phyloP scores from a whole-genome alignment of 768 basidiomycete species.

The Lactarius sp. region DNA sequence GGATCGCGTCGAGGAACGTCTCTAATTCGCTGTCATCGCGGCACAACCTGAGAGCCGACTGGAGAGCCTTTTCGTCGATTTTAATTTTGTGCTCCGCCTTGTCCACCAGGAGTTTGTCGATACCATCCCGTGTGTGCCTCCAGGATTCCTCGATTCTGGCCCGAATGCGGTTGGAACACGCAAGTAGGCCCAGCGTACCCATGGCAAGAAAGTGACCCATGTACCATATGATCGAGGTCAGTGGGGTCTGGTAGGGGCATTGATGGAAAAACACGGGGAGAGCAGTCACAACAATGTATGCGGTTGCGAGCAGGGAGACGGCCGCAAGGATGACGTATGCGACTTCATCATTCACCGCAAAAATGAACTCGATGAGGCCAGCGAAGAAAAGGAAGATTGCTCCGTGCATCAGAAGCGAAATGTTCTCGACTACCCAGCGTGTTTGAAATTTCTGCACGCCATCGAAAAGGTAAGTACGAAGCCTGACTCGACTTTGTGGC shows the following conservation, averaged over 20 bases:
- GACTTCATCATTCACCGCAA: background rate
- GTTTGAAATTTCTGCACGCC: conserved; percentile 1
- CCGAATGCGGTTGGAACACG: background rate
- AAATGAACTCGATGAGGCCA: conserved; percentile 4
- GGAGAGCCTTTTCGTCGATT: background rate
- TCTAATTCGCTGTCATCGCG: background rate
- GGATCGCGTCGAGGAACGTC: background rate
- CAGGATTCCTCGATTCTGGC: background rate
- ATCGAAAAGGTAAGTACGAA: conserved; percentile 2
- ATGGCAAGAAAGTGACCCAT: background rate
- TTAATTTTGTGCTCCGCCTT: background rate
- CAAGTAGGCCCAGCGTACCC: background rate
- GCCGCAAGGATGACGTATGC: background rate
- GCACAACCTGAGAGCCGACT: background rate
- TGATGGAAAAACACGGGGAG: conserved; percentile 1
- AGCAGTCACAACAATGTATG: background rate
- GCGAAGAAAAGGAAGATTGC: conserved; percentile 8
- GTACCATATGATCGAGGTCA: background rate
- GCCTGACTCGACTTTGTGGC: background rate
- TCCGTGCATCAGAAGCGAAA: conserved; percentile 6
- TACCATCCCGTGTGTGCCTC: background rate
- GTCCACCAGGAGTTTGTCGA: background rate
- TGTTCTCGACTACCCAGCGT: conserved; percentile 1
- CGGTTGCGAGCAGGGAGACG: background rate
- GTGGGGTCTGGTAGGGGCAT: conserved; percentile 5